Evolutionary conservation across 768 basidiomycete genomes (phyloP).

Genomic region (Mycena maculata): DNA sequence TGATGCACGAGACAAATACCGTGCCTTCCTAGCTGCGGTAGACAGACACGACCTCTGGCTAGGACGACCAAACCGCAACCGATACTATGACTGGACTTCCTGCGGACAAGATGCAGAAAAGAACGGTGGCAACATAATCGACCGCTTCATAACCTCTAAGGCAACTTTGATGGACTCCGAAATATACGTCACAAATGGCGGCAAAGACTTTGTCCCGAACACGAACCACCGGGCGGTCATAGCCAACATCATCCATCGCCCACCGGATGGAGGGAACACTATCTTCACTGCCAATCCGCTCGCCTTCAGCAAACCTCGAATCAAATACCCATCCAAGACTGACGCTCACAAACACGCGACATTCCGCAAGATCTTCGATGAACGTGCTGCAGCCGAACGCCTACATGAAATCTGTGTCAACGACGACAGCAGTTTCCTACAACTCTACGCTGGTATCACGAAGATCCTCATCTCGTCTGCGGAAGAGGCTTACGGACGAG

Average conservation of each 20-base stretch:
- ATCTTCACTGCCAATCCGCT: conserved; percentile 6
- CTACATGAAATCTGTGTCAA: background rate
- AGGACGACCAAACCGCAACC: background rate
- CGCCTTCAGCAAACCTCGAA: conserved; percentile 11
- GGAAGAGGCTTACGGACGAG: background rate
- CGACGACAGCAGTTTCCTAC: background rate
- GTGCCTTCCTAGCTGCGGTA: background rate
- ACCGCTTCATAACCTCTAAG: conserved; percentile 17
- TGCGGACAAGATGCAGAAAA: background rate
- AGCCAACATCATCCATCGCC: background rate
- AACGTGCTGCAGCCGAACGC: background rate
- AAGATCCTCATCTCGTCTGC: background rate
- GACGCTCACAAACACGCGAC: background rate
- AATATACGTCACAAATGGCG: background rate
- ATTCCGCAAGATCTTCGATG: background rate
- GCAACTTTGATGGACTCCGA: background rate
- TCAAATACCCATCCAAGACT: background rate
- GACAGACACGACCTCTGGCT: conserved; percentile 14
- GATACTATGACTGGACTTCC: conserved; percentile 7
- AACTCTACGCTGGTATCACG: background rate
- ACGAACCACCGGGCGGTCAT: conserved; percentile 4
- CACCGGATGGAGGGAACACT: background rate
- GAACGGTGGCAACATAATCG: conserved; percentile 13
- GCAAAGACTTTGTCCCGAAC: background rate
- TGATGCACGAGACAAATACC: background rate